A percentile compares a stretch with the other conserved stretches of the same genome.
Evolutionary conservation across 257 asterid species (phyloP).

Genomic region (Petunia axillaris): DNA sequence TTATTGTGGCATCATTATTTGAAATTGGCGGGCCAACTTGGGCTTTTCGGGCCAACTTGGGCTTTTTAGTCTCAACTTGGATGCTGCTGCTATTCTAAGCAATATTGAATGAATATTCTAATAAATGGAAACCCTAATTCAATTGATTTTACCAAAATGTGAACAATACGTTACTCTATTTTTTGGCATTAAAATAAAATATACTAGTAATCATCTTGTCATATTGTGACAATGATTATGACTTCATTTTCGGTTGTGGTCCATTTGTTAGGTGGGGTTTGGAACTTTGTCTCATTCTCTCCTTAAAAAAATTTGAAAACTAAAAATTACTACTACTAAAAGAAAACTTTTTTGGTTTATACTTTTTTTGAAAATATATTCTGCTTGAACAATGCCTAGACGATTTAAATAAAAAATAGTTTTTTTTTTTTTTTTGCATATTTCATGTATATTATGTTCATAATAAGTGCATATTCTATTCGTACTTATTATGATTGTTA

Average conservation of each 20-base stretch:
- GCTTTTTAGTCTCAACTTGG: neutral
- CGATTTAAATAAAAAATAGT: too few relatives aligned
- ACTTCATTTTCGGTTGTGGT: neutral
- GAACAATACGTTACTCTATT: neutral
- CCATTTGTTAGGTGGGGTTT: conserved; percentile 8
- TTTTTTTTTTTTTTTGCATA: too few relatives aligned
- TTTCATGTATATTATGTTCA: too few relatives aligned
- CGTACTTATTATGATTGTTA: too few relatives aligned
- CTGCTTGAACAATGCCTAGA: too few relatives aligned
- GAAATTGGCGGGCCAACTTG: neutral
- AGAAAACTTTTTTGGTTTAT: too few relatives aligned
- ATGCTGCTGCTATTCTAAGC: neutral
- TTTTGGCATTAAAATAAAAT: neutral
- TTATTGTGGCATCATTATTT: neutral
- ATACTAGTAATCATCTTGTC: neutral
- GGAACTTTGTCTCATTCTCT: neutral
- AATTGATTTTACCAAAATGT: neutral
- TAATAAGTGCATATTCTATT: too few relatives aligned
- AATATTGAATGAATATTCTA: neutral
- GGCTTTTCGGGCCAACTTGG: neutral
- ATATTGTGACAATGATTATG: conserved; percentile 10
- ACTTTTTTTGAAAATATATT: too few relatives aligned
- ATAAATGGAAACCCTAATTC: conserved; percentile 3
- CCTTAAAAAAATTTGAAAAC: neutral
- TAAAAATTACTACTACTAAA: neutral